These are phyloP conservation scores for Colletotrichum tamarilloi DNA, from an alignment of 2,329 filamentous ascomycete genomes.

Conservation along the genomic window DNA sequence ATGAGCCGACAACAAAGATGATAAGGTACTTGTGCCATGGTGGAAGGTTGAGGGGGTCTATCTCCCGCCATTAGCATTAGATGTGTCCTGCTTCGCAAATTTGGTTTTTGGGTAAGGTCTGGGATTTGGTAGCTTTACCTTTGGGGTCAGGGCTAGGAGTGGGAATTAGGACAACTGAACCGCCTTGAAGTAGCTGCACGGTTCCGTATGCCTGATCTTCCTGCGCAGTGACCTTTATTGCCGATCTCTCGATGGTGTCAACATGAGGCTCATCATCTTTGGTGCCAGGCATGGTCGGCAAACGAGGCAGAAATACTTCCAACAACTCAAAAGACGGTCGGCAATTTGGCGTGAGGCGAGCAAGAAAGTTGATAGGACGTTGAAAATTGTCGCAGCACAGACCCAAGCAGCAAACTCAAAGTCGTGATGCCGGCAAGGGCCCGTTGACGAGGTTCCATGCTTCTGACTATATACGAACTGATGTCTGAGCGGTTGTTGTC, in stretches of 20 bases:
- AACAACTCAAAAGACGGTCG: background rate
- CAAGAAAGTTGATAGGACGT: background rate
- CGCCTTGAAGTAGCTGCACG: constrained; percentile 12
- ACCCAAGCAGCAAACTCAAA: background rate
- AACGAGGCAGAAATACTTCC: background rate
- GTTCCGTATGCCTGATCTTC: constrained; percentile 7
- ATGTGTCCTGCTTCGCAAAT: no score
- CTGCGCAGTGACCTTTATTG: background rate
- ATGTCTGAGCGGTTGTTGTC: background rate
- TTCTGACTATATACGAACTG: background rate
- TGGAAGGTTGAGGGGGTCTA: constrained; percentile 42
- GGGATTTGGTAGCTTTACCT: constrained; percentile 19
- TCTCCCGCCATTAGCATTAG: background rate
- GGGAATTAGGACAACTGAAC: constrained; percentile 39
- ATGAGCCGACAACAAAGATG: constrained; percentile 37
- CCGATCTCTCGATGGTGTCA: background rate
- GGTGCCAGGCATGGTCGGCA: background rate
- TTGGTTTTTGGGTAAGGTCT: background rate
- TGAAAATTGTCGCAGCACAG: background rate
- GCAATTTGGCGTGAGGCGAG: background rate
- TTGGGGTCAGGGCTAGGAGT: constrained; percentile 39
- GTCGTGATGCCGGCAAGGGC: background rate
- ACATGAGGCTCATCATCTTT: constrained; percentile 7
- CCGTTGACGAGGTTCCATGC: background rate
- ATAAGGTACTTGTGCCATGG: constrained; percentile 40